Evolutionary conservation across 2,329 filamentous ascomycete genomes (phyloP).

Genomic region (Talaromyces sp.): DNA sequence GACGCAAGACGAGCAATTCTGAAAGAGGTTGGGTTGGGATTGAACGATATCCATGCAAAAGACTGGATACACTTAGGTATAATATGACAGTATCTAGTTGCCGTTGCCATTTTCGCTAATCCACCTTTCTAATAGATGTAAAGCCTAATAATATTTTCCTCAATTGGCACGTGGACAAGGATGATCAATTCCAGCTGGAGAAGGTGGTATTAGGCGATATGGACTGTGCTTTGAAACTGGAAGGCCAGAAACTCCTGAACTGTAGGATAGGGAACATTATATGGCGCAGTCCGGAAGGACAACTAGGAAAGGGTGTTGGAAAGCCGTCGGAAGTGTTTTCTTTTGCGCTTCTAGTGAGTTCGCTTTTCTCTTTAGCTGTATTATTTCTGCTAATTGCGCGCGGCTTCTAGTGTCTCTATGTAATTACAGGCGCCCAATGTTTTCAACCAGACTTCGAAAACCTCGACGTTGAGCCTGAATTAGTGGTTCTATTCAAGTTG

Average conservation of each 20-base stretch:
- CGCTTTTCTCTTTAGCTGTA: neutral
- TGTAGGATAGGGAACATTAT: neutral
- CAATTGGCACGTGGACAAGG: neutral
- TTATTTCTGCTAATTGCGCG: neutral
- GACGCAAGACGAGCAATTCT: neutral
- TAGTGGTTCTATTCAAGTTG: neutral
- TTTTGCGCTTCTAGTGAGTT: neutral
- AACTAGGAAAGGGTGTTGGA: neutral
- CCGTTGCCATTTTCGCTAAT: neutral
- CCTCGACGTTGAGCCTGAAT: neutral
- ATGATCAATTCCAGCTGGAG: neutral
- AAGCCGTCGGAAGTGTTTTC: neutral
- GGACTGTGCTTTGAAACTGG: neutral
- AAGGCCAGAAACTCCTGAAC: neutral
- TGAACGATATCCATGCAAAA: neutral
- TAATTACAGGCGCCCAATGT: neutral
- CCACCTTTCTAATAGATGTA: neutral
- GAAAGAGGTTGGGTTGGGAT: neutral
- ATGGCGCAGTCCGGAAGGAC: neutral
- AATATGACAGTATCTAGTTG: neutral
- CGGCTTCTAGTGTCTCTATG: neutral
- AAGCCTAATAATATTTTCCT: neutral
- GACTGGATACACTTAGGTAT: neutral
- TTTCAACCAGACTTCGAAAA: neutral
- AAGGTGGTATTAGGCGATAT: neutral